These are phyloP conservation scores for Aspergillus arachidicola DNA, from an alignment of 2,329 filamentous ascomycete species.

Conservation along the genomic window DNA sequence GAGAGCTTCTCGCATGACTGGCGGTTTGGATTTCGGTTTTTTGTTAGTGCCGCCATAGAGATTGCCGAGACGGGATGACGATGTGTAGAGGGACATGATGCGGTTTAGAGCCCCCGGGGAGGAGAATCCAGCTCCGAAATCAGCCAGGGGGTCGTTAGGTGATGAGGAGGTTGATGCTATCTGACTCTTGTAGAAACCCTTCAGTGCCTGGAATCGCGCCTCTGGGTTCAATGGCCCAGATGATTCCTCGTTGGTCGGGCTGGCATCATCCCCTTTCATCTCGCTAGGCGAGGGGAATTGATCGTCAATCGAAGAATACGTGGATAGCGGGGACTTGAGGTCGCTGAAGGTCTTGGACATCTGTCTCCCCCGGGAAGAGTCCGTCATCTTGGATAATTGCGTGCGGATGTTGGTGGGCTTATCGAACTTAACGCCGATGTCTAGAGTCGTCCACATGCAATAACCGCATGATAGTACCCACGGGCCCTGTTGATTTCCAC, in stretches of 20 bases:
- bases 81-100: constrained; percentile 88
- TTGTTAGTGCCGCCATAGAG: constrained; percentile 57
- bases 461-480: constrained; percentile 86
- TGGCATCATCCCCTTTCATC: constrained; percentile 35
- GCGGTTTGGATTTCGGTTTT: constrained; percentile 67
- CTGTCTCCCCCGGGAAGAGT: constrained; percentile 45
- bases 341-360: constrained; percentile 42
- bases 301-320: constrained; percentile 38
- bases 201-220: constrained; percentile 73
- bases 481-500: constrained; percentile 54
- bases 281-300: constrained; percentile 28
- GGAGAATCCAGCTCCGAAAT: constrained; percentile 54
- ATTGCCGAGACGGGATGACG: constrained; percentile 54
- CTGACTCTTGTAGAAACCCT: constrained; percentile 80
- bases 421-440: constrained; percentile 88
- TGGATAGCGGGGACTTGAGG: constrained; percentile 42
- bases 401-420: constrained; percentile 82
- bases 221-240: constrained; percentile 59
- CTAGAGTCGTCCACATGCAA: constrained; percentile 88
- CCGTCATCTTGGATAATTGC: constrained; percentile 73
- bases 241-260: constrained; percentile 31
- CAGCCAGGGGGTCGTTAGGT: constrained; percentile 54
- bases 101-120: constrained; percentile 82
- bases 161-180: constrained; percentile 64
- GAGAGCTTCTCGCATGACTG: constrained; percentile 79